Percentiles rank a stretch among this genome's conserved stretches.
Evolutionary conservation across 1,139 yeast genomes (phyloP).

Genomic region (Geotrichum carabidarum): DNA sequence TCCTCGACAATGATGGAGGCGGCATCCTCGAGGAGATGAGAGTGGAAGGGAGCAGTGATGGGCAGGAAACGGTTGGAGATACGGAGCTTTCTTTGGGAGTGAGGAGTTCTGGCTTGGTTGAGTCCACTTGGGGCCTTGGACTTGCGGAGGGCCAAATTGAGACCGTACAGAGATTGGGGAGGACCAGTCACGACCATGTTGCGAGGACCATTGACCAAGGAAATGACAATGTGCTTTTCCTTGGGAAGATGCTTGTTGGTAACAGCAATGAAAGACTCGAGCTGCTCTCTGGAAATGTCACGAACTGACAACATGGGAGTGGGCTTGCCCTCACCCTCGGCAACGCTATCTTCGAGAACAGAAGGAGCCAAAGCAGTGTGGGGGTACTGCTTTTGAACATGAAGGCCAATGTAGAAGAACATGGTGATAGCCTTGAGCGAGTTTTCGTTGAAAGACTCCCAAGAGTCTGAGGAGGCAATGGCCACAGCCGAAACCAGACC

Average conservation of each 20-base stretch:
- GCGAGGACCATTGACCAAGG: slow-evolving; percentile 92
- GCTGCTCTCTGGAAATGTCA: slow-evolving; percentile 75
- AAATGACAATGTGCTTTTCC: slow-evolving; percentile 85
- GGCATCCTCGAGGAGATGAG: slow-evolving; percentile 73
- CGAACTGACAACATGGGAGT: slow-evolving; percentile 95
- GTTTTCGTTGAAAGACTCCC: slow-evolving; percentile 74
- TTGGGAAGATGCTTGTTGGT: slow-evolving; percentile 91
- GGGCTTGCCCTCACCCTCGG: slow-evolving; percentile 93
- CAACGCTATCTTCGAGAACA: slow-evolving; percentile 85
- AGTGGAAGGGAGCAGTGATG: slow-evolving; percentile 94
- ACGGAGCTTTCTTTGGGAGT: slow-evolving; percentile 85
- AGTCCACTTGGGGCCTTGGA: slow-evolving; percentile 92
- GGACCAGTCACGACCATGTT: slow-evolving; percentile 96
- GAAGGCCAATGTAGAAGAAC: slow-evolving; percentile 87
- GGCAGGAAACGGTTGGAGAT: slow-evolving; percentile 93
- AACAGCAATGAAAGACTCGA: slow-evolving; percentile 69
- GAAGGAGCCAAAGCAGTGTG: slow-evolving; percentile 92
- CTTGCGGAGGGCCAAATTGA: slow-evolving; percentile 84
- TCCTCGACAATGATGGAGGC: slow-evolving; percentile 63
- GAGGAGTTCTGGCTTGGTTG: slow-evolving; percentile 92
- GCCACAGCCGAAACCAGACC: slow-evolving; percentile 94
- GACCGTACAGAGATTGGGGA: slow-evolving; percentile 96
- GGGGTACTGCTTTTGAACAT: slow-evolving; percentile 87
- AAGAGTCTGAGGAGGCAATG: slow-evolving; percentile 74
- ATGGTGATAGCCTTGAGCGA: slow-evolving; percentile 76